Percentiles rank a stretch among this genome's conserved stretches.
phyloP scores from a whole-genome alignment of 352 stramenopile species.

The Pythium biforme region DNA sequence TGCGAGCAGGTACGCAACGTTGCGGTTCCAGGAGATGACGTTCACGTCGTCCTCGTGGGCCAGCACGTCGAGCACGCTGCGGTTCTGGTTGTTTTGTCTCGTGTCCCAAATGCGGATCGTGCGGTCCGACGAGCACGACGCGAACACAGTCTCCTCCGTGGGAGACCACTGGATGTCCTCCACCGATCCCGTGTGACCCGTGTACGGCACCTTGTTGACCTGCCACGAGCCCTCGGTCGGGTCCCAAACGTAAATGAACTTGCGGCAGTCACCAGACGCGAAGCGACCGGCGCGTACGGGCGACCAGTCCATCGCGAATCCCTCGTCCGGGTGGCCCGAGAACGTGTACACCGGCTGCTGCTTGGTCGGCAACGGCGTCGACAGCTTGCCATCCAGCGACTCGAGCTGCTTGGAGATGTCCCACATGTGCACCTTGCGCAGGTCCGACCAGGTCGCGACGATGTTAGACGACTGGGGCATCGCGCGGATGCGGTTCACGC shows the following conservation, averaged over 20 bases:
- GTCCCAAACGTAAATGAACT: conserved; percentile 96
- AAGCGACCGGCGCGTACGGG: conserved; percentile 86
- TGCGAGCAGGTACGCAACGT: conserved; percentile 96
- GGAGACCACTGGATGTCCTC: conserved; percentile 99
- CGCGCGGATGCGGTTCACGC: conserved; percentile 93
- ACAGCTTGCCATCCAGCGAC: conserved; percentile 80
- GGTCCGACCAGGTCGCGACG: conserved; percentile 96
- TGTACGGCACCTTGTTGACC: conserved; percentile 90
- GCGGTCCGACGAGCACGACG: conserved; percentile 92
- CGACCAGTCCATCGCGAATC: conserved; percentile 99
- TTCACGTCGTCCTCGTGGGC: conserved; percentile 98
- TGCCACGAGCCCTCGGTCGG: conserved; percentile 73
- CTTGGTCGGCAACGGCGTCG: conserved; percentile 52
- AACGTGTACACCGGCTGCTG: conserved; percentile 91
- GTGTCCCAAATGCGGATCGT: conserved; percentile 98
- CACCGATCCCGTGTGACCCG: conserved; percentile 90
- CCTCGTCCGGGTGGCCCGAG: conserved; percentile 94
- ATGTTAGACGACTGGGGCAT: conserved; percentile 97
- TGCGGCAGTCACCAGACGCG: conserved; percentile 95
- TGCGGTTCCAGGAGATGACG: conserved; percentile 98
- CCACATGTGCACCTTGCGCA: conserved; percentile 95
- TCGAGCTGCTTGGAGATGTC: conserved; percentile 92
- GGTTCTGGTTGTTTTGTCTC: conserved; percentile 83
- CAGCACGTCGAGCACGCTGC: conserved; percentile 91
- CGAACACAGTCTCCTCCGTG: conserved; percentile 96